Evolutionary conservation across 2,329 filamentous ascomycete genomes (phyloP).

Genomic region (Madurella fahalii): DNA sequence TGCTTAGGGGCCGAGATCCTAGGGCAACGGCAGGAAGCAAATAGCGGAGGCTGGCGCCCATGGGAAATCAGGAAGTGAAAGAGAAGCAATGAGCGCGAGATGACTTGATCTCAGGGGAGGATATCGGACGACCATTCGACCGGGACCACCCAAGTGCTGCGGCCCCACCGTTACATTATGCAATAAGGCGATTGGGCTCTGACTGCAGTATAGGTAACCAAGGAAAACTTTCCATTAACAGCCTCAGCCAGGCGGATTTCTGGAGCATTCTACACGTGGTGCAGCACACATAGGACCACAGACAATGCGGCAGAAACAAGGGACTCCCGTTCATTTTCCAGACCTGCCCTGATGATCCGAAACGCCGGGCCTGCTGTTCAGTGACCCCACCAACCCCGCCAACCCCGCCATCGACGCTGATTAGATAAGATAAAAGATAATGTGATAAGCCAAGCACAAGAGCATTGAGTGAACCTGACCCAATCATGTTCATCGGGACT

Average conservation of each 20-base stretch:
- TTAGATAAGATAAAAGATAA: not conserved
- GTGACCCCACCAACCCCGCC: not conserved
- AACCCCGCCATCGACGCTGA: not conserved
- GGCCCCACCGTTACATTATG: too few species aligned
- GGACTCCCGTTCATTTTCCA: not conserved
- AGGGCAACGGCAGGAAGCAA: conserved; percentile 2
- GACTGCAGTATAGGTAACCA: too few species aligned
- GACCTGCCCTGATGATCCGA: not conserved
- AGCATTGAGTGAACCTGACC: not conserved
- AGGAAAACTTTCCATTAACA: too few species aligned
- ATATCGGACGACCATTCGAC: too few species aligned
- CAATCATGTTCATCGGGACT: not conserved
- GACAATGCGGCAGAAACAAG: too few species aligned
- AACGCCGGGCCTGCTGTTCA: not conserved
- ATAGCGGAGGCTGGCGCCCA: conserved; percentile 1
- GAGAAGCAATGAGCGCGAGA: not conserved
- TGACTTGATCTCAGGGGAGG: not conserved
- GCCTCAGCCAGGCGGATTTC: too few species aligned
- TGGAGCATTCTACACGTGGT: too few species aligned
- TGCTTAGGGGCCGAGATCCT: conserved; percentile 1
- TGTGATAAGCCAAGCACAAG: not conserved
- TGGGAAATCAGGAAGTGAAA: not conserved
- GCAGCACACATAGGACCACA: too few species aligned
- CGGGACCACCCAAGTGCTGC: too few species aligned
- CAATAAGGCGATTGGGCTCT: too few species aligned